Evolutionary conservation across 208 protist species (phyloP), one percentile per base, ranked within the genome.

Genomic region (Angomonas desouzai): DNA sequence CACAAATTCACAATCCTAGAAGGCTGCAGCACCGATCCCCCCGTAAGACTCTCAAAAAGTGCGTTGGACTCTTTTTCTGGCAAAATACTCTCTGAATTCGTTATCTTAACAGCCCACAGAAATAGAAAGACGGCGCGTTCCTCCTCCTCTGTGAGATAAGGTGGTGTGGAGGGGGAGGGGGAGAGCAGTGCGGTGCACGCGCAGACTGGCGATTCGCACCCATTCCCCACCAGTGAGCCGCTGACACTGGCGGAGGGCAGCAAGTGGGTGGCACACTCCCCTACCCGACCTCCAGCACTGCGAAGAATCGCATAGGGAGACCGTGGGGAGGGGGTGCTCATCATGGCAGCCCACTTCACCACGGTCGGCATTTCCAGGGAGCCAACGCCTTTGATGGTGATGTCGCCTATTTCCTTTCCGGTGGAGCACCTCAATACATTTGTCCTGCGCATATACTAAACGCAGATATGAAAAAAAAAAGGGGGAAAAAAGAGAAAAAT

Each of bases 281-380:
- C 76, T 4, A 72, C 73, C 11, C 56, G 45, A 1, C 56, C 66
- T 20, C 77, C 73, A 23, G 75, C 74, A 25, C 74, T 81, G 18
- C 83, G 65, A 18, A 93, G 66, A 16, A 90, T 75, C 0, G 86
- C 73, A 45, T 83, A 93, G 1, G 83, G 76, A 1, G 86, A 93
- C n/a, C 86, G 86, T 57, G 48, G 55, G 0, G 36, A 30, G 18
- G 63, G 73, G 18, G 0, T 69, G 53, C 33, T 49, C 22, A 49
- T 62, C 62, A 38, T 60, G 18, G 11, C 28, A 20, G 38, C 16
- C 11, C n/a, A 11, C 23, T 4, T 4, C 3, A 36, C 51, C 23
- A 30, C 51, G 2, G 65, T 74, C 10, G 64, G 53, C 53, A 62
- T 66, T 22, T 77, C 72, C 6, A 66, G 64, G 9, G 62, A 16